Evolutionary conservation across 305 asterid species (phyloP), one percentile per base, ranked within the genome.

Genomic region (Coffea humblotiana): DNA sequence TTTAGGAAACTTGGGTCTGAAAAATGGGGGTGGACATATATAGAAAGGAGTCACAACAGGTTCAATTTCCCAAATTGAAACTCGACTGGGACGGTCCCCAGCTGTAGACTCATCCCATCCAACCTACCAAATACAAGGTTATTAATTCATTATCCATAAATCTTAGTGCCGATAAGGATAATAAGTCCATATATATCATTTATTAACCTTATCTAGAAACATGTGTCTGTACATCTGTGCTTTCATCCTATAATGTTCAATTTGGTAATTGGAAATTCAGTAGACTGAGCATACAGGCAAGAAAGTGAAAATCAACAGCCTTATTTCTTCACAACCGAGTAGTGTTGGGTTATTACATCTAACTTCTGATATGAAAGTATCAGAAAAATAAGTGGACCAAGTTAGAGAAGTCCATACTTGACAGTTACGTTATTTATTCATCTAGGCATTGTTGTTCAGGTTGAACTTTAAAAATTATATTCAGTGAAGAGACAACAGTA

Each of bases 91-190:
- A 43, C 97, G 96, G 64, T 96, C 99, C 49, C 98, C 98, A 74
- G 98, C 99, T 27, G 97, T 91, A 18, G 99, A 94, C 87, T 94
- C 99, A 80, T 96, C 99, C 99, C 99, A 96, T 79, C 99, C 99
- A 73, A 96, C 97, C 99, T 95, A 83, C 74, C 76, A 63, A 75
- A 78, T 47, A 37, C 52, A 40, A 12, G 67, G 48, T 51, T 66
- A 75, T 66, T 23, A 43, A 25, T 76, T 4, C 35, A 72, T 25
- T 63, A 25, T 40, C 78, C 60, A 37, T 37, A 37, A 37, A 71
- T 56, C 11, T 61, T 49, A 21, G 16, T 11, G 70, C 51, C 8
- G 72, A 64, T 43, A 54, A 52, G 51, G 15, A 77, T 43, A 47
- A 60, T 48, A 65, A 71, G 70, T 23, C 40, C 72, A 45, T 32